A percentile compares a stretch with the other conserved stretches of the same genome.
Evolutionary conservation across 169 alveolate genomes (phyloP).

Genomic region (Plasmodium fragile): DNA sequence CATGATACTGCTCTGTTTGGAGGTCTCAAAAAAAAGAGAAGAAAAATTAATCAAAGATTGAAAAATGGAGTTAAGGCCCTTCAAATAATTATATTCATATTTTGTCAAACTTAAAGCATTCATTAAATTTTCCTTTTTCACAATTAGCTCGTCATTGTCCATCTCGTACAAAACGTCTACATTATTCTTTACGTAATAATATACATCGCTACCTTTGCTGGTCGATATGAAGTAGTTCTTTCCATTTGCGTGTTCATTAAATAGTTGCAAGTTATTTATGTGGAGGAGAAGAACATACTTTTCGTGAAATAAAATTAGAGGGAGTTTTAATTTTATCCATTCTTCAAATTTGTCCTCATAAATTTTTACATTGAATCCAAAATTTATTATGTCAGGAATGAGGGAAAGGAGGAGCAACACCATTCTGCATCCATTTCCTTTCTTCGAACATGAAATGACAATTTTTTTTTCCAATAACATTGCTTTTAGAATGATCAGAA

Average conservation of each 20-base stretch:
- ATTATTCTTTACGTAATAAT: slow-evolving; percentile 32
- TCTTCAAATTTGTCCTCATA: slow-evolving; percentile 62
- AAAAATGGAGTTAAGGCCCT: slow-evolving; percentile 27
- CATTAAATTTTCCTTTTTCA: slow-evolving; percentile 27
- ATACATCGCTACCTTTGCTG: slow-evolving; percentile 46
- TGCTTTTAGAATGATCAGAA: slow-evolving; percentile 56
- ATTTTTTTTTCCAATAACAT: slow-evolving; percentile 53
- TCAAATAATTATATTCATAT: slow-evolving; percentile 68
- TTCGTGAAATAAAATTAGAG: slow-evolving; percentile 71
- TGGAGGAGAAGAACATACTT: slow-evolving; percentile 46
- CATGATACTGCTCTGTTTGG: slow-evolving; percentile 7
- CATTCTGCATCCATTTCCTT: slow-evolving; percentile 32
- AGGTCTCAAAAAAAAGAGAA: slow-evolving; percentile 47
- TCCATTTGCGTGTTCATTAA: slow-evolving; percentile 39
- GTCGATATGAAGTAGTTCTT: slow-evolving; percentile 66
- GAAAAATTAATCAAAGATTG: slow-evolving; percentile 54
- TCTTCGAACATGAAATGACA: slow-evolving; percentile 52
- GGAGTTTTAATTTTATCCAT: slow-evolving; percentile 55
- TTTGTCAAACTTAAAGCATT: slow-evolving; percentile 51
- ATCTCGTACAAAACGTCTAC: slow-evolving; percentile 36
- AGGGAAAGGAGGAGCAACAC: slow-evolving; percentile 43
- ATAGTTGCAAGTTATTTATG: slow-evolving; percentile 53
- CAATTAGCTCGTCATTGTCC: slow-evolving; percentile 44
- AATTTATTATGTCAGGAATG: slow-evolving; percentile 72
- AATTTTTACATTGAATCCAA: slow-evolving; percentile 65